Evolutionary conservation across 2,329 filamentous ascomycete genomes (phyloP).

Genomic region (Trichoderma hamatum): DNA sequence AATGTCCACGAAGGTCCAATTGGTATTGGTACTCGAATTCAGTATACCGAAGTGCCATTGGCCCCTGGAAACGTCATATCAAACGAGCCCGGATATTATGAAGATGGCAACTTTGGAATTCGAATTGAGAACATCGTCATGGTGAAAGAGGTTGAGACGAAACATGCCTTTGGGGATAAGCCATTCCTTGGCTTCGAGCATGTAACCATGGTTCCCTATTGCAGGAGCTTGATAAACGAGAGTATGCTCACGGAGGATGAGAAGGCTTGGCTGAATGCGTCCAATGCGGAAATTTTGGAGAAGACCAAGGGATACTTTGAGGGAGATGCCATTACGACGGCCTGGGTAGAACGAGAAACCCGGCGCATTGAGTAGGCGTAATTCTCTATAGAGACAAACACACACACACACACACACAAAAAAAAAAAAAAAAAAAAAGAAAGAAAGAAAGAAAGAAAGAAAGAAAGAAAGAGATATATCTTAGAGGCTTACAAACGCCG

Average conservation of each 20-base stretch:
- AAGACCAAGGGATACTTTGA: conserved; percentile 81
- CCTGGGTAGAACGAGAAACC: conserved; percentile 90
- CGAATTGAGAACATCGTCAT: conserved; percentile 96
- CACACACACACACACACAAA: no score
- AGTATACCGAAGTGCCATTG: conserved; percentile 88
- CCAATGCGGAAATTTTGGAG: conserved; percentile 77
- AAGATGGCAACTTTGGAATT: conserved; percentile 92
- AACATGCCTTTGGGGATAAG: conserved; percentile 88
- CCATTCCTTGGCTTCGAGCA: conserved; percentile 94
- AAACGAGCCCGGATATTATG: conserved; percentile 95
- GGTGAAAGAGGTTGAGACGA: conserved; percentile 84
- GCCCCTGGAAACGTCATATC: conserved; percentile 93
- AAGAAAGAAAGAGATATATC: neutral
- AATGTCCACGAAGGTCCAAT: conserved; percentile 98
- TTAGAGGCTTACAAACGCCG: conserved; percentile 54
- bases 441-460: neutral
- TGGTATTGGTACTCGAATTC: conserved; percentile 88
- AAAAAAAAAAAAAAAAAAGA: no score
- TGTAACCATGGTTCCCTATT: conserved; percentile 96
- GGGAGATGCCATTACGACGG: conserved; percentile 68
- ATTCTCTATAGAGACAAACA: neutral
- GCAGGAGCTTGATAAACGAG: conserved; percentile 81
- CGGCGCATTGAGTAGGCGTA: conserved; percentile 54
- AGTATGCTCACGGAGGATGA: conserved; percentile 72
- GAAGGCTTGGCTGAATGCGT: conserved; percentile 84